phyloP scores from a whole-genome alignment of 345 rosid genomes.

The Iberis pinnata region DNA sequence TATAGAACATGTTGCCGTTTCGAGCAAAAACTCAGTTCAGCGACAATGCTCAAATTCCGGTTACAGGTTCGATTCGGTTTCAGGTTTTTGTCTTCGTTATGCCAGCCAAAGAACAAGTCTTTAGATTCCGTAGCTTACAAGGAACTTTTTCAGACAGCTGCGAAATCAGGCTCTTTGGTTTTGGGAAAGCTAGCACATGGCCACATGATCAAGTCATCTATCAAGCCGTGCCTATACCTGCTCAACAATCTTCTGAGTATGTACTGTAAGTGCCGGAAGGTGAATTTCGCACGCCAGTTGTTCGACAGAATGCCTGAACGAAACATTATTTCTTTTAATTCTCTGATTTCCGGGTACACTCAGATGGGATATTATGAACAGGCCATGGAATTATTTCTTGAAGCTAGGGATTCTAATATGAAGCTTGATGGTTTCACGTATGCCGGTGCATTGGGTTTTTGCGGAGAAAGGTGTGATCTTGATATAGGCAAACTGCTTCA shows the following conservation, averaged over 20 bases:
- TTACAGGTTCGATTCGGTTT: slow-evolving; percentile 8
- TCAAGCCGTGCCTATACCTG: slow-evolving; percentile 33
- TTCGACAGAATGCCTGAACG: slow-evolving; percentile 41
- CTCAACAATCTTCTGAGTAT: slow-evolving; percentile 35
- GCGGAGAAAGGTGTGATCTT: slow-evolving; percentile 38
- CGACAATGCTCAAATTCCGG: slow-evolving; percentile 1
- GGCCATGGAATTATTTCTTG: slow-evolving; percentile 30
- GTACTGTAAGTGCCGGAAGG: slow-evolving; percentile 34
- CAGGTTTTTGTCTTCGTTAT: slow-evolving; percentile 11
- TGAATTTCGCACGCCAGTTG: slow-evolving; percentile 34
- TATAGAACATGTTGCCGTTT: slow-evolving; percentile 11
- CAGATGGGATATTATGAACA: slow-evolving; percentile 31
- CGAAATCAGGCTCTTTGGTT: slow-evolving; percentile 31
- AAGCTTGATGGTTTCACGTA: slow-evolving; percentile 45
- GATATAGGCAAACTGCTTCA: slow-evolving; percentile 36
- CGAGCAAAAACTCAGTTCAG: slow-evolving; percentile 22
- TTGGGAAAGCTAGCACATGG: slow-evolving; percentile 38
- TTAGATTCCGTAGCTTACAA: slow-evolving; percentile 34
- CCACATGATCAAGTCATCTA: slow-evolving; percentile 39
- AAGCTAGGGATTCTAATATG: slow-evolving; percentile 30
- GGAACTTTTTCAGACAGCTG: slow-evolving; percentile 32
- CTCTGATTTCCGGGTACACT: slow-evolving; percentile 39
- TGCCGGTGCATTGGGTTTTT: slow-evolving; percentile 39
- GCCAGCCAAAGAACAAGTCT: slow-evolving; percentile 15
- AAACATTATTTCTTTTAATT: slow-evolving; percentile 42